Evolutionary conservation across 306 rosid genomes (phyloP).

Genomic region (Albizia julibrissin): DNA sequence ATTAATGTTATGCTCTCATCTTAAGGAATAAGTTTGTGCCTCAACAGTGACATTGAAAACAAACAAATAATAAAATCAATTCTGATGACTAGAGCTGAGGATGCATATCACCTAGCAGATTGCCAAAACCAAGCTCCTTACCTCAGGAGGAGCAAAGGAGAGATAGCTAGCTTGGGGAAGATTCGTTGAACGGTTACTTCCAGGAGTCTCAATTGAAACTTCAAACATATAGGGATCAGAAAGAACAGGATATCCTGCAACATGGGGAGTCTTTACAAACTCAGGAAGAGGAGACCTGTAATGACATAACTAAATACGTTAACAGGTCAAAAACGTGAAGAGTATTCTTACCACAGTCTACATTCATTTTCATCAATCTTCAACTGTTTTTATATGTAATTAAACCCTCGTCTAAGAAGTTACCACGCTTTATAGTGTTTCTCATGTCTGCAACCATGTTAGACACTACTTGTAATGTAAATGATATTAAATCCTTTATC

Average conservation of each 20-base stretch:
- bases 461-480: neutral
- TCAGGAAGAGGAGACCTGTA: constrained; percentile 81
- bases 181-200: constrained; percentile 51
- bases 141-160: constrained; percentile 98
- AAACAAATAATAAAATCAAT: neutral
- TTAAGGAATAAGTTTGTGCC: neutral
- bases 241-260: constrained; percentile 71
- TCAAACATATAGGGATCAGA: constrained; percentile 59
- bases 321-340: constrained; percentile 21
- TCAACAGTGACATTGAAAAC: neutral
- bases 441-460: constrained; percentile 7
- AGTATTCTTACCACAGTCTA: constrained; percentile 13
- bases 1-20: neutral
- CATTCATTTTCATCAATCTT: constrained; percentile 26
- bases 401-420: neutral
- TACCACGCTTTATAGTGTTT: neutral
- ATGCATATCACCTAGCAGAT: constrained; percentile 26
- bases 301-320: constrained; percentile 18
- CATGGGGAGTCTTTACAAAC: constrained; percentile 55
- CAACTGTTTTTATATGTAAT: neutral
- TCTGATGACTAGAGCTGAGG: constrained; percentile 26
- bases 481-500: constrained; percentile 7
- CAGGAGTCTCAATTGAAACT: constrained; percentile 64
- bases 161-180: constrained; percentile 64
- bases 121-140: constrained; percentile 37